phyloP scores from a whole-genome alignment of 805 yeast species.

The Candida takata region DNA sequence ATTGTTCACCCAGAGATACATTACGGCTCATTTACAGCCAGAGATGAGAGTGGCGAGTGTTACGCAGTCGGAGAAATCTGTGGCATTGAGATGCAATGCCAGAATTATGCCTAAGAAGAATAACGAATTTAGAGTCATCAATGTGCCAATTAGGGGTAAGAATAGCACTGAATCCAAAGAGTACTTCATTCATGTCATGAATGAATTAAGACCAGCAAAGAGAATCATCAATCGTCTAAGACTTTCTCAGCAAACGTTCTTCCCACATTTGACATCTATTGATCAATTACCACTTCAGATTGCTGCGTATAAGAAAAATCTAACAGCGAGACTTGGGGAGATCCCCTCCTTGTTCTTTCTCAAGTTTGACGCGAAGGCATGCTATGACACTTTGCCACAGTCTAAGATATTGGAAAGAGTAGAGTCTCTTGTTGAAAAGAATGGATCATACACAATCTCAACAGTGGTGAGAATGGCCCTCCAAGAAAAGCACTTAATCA shows the following conservation, averaged over 20 bases:
- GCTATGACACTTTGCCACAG: slow-evolving; percentile 69
- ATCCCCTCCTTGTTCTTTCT: slow-evolving; percentile 41
- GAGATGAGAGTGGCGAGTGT: slow-evolving; percentile 14
- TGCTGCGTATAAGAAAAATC: slow-evolving; percentile 28
- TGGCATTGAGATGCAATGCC: slow-evolving; percentile 27
- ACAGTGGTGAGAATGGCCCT: background rate
- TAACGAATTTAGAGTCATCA: slow-evolving; percentile 51
- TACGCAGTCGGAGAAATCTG: slow-evolving; percentile 13
- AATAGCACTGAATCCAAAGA: slow-evolving; percentile 27
- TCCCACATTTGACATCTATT: slow-evolving; percentile 34
- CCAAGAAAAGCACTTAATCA: background rate
- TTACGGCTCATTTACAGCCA: slow-evolving; percentile 27
- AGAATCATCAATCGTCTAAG: slow-evolving; percentile 30
- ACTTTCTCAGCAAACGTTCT: slow-evolving; percentile 17
- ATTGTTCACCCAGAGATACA: slow-evolving; percentile 38
- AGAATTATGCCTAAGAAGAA: slow-evolving; percentile 53
- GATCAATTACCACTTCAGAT: slow-evolving; percentile 38
- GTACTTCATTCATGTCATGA: slow-evolving; percentile 29
- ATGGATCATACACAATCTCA: slow-evolving; percentile 7
- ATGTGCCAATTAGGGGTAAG: slow-evolving; percentile 41
- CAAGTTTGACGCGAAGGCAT: slow-evolving; percentile 70
- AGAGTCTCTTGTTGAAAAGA: slow-evolving; percentile 24
- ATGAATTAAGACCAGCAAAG: slow-evolving; percentile 38
- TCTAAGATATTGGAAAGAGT: slow-evolving; percentile 31
- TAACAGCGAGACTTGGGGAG: slow-evolving; percentile 14